Evolutionary conservation across 148 eudicot genomes (phyloP).

Genomic region (Silene uniflora): DNA sequence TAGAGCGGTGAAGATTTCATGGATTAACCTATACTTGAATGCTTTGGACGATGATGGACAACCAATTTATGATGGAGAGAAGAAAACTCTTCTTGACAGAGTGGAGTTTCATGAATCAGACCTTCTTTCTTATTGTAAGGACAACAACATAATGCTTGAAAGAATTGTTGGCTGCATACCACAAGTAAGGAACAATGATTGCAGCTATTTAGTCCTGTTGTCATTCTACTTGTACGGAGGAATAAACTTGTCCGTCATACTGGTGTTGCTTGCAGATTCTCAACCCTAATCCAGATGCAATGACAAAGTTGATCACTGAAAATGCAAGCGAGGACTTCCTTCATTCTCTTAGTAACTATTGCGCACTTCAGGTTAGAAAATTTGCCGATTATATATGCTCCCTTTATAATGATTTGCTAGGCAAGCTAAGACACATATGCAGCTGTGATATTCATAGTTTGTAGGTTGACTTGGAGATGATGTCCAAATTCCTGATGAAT

Average conservation of each 20-base stretch:
- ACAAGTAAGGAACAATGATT: constrained; percentile 45
- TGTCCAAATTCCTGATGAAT: background rate
- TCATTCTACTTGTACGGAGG: background rate
- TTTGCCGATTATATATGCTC: constrained; percentile 1
- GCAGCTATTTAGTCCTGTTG: constrained; percentile 4
- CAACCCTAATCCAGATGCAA: constrained; percentile 98
- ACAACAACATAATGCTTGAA: constrained; percentile 81
- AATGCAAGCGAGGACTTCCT: constrained; percentile 97
- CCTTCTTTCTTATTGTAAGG: constrained; percentile 79
- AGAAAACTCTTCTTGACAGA: constrained; percentile 82
- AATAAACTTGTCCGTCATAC: background rate
- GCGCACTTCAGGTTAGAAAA: constrained; percentile 90
- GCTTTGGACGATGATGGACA: constrained; percentile 91
- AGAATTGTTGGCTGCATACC: constrained; percentile 99
- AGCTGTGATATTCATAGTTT: background rate
- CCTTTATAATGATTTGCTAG: constrained; percentile 2
- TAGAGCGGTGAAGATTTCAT: constrained; percentile 86
- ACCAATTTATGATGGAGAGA: constrained; percentile 79
- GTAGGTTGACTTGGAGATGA: background rate
- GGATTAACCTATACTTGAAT: constrained; percentile 93
- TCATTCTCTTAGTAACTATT: constrained; percentile 85
- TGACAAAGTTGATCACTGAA: constrained; percentile 95
- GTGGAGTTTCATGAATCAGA: constrained; percentile 95
- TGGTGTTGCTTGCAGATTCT: constrained; percentile 62
- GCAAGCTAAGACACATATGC: background rate